Evolutionary conservation across 352 stramenopile species (phyloP).

Genomic region (Hyaloperonospora brassicae): DNA sequence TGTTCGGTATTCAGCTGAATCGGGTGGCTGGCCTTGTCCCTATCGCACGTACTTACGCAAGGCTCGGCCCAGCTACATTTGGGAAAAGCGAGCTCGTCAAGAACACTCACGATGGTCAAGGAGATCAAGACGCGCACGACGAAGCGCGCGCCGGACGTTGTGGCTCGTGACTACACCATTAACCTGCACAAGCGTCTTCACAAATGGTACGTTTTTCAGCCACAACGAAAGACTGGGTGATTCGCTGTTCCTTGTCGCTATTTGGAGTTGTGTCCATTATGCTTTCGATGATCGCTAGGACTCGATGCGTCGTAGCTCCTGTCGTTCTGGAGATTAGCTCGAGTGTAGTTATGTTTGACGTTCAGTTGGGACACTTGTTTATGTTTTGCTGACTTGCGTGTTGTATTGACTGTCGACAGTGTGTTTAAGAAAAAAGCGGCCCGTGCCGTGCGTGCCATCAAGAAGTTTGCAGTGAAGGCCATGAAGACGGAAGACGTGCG

Average conservation of each 20-base stretch:
- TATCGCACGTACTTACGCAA: no score
- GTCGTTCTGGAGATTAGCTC: no score
- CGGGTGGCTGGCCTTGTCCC: constrained; percentile 21
- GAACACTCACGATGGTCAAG: constrained; percentile 72
- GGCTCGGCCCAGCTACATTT: constrained; percentile 12
- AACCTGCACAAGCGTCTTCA: constrained; percentile 97
- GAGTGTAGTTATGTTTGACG: no score
- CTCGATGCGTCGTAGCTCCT: constrained; percentile 64
- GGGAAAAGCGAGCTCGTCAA: constrained; percentile 42
- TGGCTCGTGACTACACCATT: constrained; percentile 98
- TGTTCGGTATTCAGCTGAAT: constrained; percentile 10
- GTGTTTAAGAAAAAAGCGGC: constrained; percentile 98
- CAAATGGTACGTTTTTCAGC: constrained; percentile 81
- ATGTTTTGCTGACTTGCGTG: constrained; percentile 33
- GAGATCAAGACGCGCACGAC: constrained; percentile 82
- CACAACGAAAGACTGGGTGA: no score
- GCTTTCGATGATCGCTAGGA: not conserved
- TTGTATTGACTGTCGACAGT: constrained; percentile 32
- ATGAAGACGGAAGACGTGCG: constrained; percentile 97
- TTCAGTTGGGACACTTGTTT: no score
- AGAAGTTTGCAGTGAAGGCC: constrained; percentile 94
- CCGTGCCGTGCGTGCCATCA: constrained; percentile 95
- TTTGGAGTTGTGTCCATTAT: constrained; percentile 8
- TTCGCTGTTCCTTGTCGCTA: constrained; percentile 28
- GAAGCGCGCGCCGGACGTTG: constrained; percentile 88